Evolutionary conservation across 441 rosid genomes (phyloP).

Genomic region (Croton laevigatus): DNA sequence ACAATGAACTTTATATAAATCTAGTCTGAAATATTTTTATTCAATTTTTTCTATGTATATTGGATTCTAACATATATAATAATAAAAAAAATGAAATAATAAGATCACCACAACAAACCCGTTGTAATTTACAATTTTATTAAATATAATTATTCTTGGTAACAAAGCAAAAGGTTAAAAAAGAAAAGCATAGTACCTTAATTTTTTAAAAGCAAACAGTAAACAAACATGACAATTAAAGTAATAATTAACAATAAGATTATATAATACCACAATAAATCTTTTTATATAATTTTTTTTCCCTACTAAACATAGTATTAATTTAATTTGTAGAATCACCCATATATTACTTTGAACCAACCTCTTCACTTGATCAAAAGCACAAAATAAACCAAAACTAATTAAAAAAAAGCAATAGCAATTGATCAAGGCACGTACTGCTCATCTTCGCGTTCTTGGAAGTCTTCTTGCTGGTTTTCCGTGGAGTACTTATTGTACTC

Average conservation of each 20-base stretch:
- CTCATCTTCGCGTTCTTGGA: slow-evolving; percentile 27
- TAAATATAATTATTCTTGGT: not conserved
- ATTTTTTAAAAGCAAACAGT: slow-evolving; percentile 20
- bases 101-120: not conserved
- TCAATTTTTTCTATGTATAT: not conserved
- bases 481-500: slow-evolving; percentile 21
- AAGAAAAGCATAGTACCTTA: not conserved
- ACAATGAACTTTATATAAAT: not conserved
- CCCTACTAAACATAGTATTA: slow-evolving; percentile 5
- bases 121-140: slow-evolving; percentile 14
- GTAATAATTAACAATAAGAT: not conserved
- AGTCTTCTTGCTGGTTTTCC: slow-evolving; percentile 29
- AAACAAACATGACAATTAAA: slow-evolving; percentile 7
- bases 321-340: not conserved
- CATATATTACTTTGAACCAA: not conserved
- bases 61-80: not conserved
- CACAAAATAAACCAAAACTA: not conserved
- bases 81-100: not conserved
- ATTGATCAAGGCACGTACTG: slow-evolving; percentile 34
- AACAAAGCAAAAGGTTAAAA: not conserved
- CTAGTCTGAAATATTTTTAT: not conserved
- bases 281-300: slow-evolving; percentile 5
- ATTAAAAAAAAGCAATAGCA: not conserved
- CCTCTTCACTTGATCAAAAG: not conserved
- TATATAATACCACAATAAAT: slow-evolving; percentile 19